Evolutionary conservation across 2,329 filamentous ascomycete species (phyloP).

Genomic region (Raffaelea deltoideospora): DNA sequence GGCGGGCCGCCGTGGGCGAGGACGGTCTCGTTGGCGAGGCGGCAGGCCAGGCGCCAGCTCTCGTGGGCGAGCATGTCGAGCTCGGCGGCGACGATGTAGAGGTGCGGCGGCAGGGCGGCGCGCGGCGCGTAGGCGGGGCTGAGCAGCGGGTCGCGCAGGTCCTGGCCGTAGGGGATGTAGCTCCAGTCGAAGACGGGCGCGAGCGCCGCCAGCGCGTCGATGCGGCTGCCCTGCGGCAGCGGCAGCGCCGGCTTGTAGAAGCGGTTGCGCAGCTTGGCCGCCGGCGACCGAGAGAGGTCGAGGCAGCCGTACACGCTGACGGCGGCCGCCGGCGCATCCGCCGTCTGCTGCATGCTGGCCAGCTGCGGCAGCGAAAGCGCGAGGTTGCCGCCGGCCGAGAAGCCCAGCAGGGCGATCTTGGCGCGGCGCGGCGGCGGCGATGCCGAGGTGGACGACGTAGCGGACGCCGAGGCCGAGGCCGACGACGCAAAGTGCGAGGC

Average conservation of each 20-base stretch:
- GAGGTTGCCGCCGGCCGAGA: conserved; percentile 35
- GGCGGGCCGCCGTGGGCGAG: conserved; percentile 7
- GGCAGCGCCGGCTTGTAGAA: conserved; percentile 20
- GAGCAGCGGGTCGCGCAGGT: conserved; percentile 23
- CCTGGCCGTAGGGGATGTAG: conserved; percentile 21
- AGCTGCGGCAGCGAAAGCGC: conserved; percentile 25
- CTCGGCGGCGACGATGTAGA: conserved; percentile 28
- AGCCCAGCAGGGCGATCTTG: conserved; percentile 27
- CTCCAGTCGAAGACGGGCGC: conserved; percentile 23
- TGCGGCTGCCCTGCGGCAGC: conserved; percentile 11
- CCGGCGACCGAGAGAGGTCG: conserved; percentile 20
- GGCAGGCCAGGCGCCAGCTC: conserved; percentile 21
- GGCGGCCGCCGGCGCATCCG: conserved; percentile 14
- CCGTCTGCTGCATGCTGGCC: conserved; percentile 14
- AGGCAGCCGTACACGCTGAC: conserved; percentile 28
- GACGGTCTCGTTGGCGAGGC: conserved; percentile 15
- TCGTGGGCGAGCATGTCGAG: conserved; percentile 30
- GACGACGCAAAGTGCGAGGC: conserved; percentile 6
- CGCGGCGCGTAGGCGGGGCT: conserved; percentile 20
- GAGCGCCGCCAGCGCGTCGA: conserved; percentile 15
- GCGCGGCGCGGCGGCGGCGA: background rate
- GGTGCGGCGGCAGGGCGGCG: conserved; percentile 21
- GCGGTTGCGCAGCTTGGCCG: conserved; percentile 16
- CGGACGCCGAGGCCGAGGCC: no score
- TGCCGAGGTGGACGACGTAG: no score